phyloP scores from a whole-genome alignment of 108 stramenopile genomes.

The Cyclotella distinguenda region DNA sequence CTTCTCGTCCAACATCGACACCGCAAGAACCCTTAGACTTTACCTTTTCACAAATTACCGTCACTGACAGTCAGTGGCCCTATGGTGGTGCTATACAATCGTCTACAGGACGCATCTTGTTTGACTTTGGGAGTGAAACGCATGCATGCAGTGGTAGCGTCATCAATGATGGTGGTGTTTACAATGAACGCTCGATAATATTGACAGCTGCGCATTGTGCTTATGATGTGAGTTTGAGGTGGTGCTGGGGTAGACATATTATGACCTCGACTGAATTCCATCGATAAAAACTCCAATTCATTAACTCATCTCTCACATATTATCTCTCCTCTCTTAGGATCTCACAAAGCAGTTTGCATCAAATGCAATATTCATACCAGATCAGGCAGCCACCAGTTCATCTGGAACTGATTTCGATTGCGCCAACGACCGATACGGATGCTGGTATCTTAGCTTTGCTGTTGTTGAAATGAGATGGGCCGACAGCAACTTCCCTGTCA shows the following conservation, averaged over 20 bases:
- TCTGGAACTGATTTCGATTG: slow-evolving; percentile 28
- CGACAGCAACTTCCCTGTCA: slow-evolving; percentile 9
- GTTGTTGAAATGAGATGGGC: slow-evolving; percentile 32
- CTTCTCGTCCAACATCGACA: not conserved
- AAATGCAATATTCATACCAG: slow-evolving; percentile 17
- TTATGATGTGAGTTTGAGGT: slow-evolving; percentile 14
- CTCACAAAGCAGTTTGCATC: slow-evolving; percentile 15
- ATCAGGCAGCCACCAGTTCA: slow-evolving; percentile 13
- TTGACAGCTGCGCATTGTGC: slow-evolving; percentile 17
- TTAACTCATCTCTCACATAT: not conserved
- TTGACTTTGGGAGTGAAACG: slow-evolving; percentile 7
- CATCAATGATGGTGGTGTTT: slow-evolving; percentile 5
- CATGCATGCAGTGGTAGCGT: slow-evolving; percentile 11
- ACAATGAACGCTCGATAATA: slow-evolving; percentile 12
- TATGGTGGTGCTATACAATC: slow-evolving; percentile 13
- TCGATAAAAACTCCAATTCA: not conserved
- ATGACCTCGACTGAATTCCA: not conserved
- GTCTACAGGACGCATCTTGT: slow-evolving; percentile 6
- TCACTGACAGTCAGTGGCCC: not conserved
- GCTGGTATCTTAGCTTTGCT: slow-evolving; percentile 32
- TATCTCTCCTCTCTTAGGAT: not conserved
- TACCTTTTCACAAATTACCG: not conserved
- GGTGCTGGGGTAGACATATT: too few species aligned
- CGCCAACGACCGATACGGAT: slow-evolving; percentile 24
- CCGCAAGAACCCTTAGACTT: not conserved